Evolutionary conservation across 768 basidiomycete species (phyloP).

Genomic region (Trametes cubensis): DNA sequence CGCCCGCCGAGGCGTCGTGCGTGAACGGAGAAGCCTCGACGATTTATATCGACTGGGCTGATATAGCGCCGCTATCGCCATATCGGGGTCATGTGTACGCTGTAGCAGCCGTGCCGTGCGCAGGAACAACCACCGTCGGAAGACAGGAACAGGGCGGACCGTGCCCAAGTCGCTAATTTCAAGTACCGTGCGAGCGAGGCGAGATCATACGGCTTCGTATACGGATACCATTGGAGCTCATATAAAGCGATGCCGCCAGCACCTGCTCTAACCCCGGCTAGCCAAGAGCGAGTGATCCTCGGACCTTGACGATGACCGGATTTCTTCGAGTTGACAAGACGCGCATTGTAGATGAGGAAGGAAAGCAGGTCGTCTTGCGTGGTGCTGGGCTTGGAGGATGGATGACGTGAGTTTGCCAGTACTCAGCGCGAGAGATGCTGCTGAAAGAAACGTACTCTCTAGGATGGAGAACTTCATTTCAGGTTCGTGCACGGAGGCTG

Average conservation of each 20-base stretch:
- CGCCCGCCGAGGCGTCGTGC: not conserved
- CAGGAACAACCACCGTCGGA: not conserved
- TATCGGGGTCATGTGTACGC: constrained; percentile 14
- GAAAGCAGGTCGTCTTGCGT: constrained; percentile 60
- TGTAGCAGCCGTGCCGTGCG: not conserved
- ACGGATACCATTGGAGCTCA: not conserved
- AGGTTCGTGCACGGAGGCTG: constrained; percentile 35
- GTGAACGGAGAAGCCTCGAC: constrained; percentile 8
- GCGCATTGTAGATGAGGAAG: constrained; percentile 60
- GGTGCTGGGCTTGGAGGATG: constrained; percentile 85
- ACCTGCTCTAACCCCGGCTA: not conserved
- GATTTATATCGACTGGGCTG: not conserved
- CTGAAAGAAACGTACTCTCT: not conserved
- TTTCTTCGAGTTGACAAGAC: constrained; percentile 60
- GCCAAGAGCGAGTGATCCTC: not conserved
- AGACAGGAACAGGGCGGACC: constrained; percentile 3
- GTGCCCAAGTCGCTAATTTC: constrained; percentile 9
- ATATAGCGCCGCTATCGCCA: constrained; percentile 9
- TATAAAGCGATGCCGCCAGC: not conserved
- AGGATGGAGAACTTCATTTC: constrained; percentile 82
- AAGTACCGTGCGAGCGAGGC: constrained; percentile 6
- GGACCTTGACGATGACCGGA: constrained; percentile 39
- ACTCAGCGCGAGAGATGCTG: not conserved
- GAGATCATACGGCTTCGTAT: constrained; percentile 1
- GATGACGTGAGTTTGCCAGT: constrained; percentile 71